Conservation (phyloP, 1,139 yeast species). For the Kodamaea sp. region DNA sequence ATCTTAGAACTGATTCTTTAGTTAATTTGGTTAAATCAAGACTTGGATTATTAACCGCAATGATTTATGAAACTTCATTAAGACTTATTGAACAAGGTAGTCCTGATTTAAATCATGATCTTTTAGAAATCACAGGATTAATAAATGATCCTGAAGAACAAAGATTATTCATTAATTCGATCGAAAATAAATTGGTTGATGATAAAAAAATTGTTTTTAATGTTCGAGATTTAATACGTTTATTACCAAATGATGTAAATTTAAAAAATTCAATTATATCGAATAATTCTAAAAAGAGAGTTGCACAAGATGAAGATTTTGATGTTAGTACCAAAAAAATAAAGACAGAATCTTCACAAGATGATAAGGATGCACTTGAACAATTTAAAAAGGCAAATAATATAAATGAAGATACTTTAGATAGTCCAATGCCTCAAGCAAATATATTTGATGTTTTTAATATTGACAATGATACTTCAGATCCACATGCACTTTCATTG, state of each 20-base stretch:
- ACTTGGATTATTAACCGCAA: slow-evolving; percentile 66
- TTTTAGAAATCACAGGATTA: slow-evolving; percentile 34
- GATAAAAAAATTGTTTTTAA: slow-evolving; percentile 43
- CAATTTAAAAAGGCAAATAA: slow-evolving; percentile 1
- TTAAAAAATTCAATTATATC: slow-evolving; percentile 48
- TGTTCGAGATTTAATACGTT: slow-evolving; percentile 51
- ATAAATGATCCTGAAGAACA: slow-evolving; percentile 41
- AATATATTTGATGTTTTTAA: neutral
- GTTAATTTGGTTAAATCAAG: slow-evolving; percentile 61
- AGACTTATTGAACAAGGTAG: slow-evolving; percentile 54
- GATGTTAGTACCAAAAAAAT: slow-evolving; percentile 33
- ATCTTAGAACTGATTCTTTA: slow-evolving; percentile 62
- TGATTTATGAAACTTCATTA: slow-evolving; percentile 60
- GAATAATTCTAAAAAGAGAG: slow-evolving; percentile 30
- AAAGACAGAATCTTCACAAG: slow-evolving; percentile 32
- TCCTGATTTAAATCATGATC: slow-evolving; percentile 35
- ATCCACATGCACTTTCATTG: slow-evolving; percentile 18
- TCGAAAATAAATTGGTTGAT: slow-evolving; percentile 39
- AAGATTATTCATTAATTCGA: slow-evolving; percentile 22
- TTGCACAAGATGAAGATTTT: slow-evolving; percentile 11
- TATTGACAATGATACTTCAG: slow-evolving; percentile 23
- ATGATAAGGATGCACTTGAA: slow-evolving; percentile 7
- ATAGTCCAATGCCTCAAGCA: slow-evolving; percentile 2
- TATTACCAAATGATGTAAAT: slow-evolving; percentile 43
- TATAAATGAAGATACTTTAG: neutral